Evolutionary conservation across 257 asterid genomes (phyloP).

Genomic region (Solanum chilense): DNA sequence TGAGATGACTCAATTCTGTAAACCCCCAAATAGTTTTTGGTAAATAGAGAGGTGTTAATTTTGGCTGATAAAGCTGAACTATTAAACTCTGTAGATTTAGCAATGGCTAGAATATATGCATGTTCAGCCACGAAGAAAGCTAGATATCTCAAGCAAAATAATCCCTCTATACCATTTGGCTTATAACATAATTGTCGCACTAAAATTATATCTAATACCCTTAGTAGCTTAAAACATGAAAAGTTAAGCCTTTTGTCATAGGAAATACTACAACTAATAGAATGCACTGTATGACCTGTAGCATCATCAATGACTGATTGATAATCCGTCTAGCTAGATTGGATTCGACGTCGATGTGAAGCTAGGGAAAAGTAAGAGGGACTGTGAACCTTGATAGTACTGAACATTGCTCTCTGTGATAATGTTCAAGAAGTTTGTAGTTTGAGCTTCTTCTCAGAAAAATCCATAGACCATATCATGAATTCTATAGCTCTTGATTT

Average conservation of each 20-base stretch:
- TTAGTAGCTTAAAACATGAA: too few relatives aligned
- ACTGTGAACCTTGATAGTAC: too few relatives aligned
- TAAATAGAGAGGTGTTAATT: not conserved
- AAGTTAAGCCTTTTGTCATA: too few relatives aligned
- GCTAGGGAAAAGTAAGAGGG: too few relatives aligned
- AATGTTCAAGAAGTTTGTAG: not conserved
- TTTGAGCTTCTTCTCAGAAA: not conserved
- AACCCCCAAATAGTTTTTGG: not conserved
- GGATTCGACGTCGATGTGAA: too few relatives aligned
- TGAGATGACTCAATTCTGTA: not conserved
- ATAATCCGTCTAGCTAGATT: too few relatives aligned
- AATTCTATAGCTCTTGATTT: constrained; percentile 2
- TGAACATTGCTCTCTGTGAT: not conserved
- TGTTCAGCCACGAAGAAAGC: not conserved
- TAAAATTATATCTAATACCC: too few relatives aligned
- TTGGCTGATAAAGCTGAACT: not conserved
- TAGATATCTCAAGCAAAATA: not conserved
- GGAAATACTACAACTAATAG: too few relatives aligned
- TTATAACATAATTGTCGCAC: too few relatives aligned
- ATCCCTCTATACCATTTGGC: not conserved
- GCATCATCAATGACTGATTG: too few relatives aligned
- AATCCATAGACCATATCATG: not conserved
- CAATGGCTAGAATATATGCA: not conserved
- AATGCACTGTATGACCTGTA: too few relatives aligned
- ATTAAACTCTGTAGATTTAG: not conserved